Conservation (phyloP, 2,329 filamentous ascomycete species). For the Exophiala oligosperma region DNA sequence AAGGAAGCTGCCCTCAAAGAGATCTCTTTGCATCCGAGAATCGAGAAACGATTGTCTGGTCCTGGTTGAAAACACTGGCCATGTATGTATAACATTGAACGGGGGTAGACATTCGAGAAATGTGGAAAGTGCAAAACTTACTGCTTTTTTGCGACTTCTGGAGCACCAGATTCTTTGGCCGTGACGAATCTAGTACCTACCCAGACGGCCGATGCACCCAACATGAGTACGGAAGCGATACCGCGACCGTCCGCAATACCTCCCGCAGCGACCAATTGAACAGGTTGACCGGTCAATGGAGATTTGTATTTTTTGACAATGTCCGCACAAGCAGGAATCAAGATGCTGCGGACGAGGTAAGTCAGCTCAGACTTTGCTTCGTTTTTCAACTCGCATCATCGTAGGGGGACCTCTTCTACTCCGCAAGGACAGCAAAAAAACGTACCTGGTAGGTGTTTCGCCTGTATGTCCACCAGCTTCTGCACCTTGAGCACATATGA, state of each 20-base stretch:
- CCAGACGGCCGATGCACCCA: conserved; percentile 79
- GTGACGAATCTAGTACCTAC: conserved; percentile 84
- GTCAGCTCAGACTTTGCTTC: too few species aligned
- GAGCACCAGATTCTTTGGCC: conserved; percentile 63
- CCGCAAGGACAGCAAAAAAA: too few species aligned
- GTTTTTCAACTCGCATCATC: too few species aligned
- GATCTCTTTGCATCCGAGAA: too few species aligned
- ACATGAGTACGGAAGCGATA: conserved; percentile 73
- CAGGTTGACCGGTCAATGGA: conserved; percentile 61
- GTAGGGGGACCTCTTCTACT: too few species aligned
- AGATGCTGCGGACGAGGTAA: conserved; percentile 46
- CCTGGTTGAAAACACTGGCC: too few species aligned
- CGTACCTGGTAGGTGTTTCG: conserved; percentile 63
- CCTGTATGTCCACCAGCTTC: conserved; percentile 73
- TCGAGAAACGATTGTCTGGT: too few species aligned
- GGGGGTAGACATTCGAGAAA: conserved; percentile 40
- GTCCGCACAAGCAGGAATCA: conserved; percentile 78
- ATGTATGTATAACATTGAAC: too few species aligned
- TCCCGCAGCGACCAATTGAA: conserved; percentile 76
- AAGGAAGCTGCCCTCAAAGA: too few species aligned
- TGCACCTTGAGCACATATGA: conserved; percentile 49
- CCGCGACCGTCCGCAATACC: conserved; percentile 74
- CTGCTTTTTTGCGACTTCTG: conserved; percentile 23
- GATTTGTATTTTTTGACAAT: conserved; percentile 68
- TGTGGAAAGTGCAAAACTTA: not conserved